Base-by-base conservation (phyloP, 371 early-diverging fungal genomes). In the Parasitella parasitica region DNA sequence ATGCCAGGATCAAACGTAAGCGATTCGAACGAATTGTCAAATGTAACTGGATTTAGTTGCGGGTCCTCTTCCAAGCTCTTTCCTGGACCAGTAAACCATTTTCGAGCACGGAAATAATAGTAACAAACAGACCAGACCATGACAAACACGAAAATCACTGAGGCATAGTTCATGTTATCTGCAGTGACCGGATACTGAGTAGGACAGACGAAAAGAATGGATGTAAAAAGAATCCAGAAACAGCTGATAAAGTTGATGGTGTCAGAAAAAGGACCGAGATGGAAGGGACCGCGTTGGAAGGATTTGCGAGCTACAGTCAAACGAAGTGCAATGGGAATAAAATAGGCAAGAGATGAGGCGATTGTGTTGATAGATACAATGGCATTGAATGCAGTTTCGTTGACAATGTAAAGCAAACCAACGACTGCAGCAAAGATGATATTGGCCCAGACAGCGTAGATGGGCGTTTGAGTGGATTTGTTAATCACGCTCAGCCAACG, bases 331-430 rank as follows among this genome's bases (percentile, higher is more conserved):
- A 87, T 86, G 22, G 89, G 89, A 50, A 86, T 82, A 39, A 83
- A 86, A 58, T 89, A 89, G 20, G 86, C 85, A 50, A 88, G 78
- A 57, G 83, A 84, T 24, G 84, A 76, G 32, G 85, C 87, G 61
- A 89, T 86, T 41, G 86, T 86, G 38, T 82, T 81, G 53, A 89
- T 78, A 61, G 84, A 82, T 7, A 81, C 75, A 62, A 88, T 81
- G 51, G 86, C 86, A 48, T 80, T 73, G 49, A 80, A 81, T 6
- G 79, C 84, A n/a, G 72, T 72, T 28, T 62, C 54, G 46, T 77
- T 70, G 32, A 71, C 68, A 41, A 81, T 65, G 54, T 75, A 77
- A 20, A 80, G 48, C 4, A 80, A 43, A 35, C 82, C 78, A 53
- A 83, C 71, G 16, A 73, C 28, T 9, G 59, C 58, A 20, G 67